Evolutionary conservation across 371 early-diverging fungal species (phyloP).

Genomic region (Rhizomucor pusillus): DNA sequence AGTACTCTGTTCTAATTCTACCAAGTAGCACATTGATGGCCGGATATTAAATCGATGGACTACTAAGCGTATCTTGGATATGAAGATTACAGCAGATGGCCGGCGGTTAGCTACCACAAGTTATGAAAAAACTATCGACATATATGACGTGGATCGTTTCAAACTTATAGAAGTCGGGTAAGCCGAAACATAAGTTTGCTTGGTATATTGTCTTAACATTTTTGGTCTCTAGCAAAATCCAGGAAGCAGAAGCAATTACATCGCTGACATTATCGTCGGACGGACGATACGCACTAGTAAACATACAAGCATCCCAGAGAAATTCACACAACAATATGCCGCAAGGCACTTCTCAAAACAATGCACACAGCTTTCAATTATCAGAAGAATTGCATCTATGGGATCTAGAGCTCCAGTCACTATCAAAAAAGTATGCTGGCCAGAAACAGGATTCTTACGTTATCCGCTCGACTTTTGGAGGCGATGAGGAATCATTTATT

Average conservation of each 20-base stretch:
- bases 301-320: constrained; percentile 39
- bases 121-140: constrained; percentile 65
- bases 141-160: constrained; percentile 66
- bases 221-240: constrained; percentile 42
- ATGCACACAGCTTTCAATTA: constrained; percentile 45
- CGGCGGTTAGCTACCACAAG: constrained; percentile 70
- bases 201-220: not conserved
- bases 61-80: constrained; percentile 76
- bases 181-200: not conserved
- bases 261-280: constrained; percentile 75
- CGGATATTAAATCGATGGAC: constrained; percentile 65
- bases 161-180: constrained; percentile 50
- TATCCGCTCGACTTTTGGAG: constrained; percentile 92
- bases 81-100: constrained; percentile 77
- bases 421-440: constrained; percentile 77
- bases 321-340: too few species aligned
- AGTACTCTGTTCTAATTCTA: not conserved
- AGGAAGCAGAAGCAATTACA: constrained; percentile 74
- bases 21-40: constrained; percentile 55
- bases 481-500: constrained; percentile 77
- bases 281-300: constrained; percentile 72
- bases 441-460: constrained; percentile 86
- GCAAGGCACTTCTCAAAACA: too few species aligned
- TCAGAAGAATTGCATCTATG: constrained; percentile 81
- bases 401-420: constrained; percentile 68